These are phyloP conservation scores for Apiotrichum akiyoshidainum DNA, from an alignment of 1,284 basidiomycete genomes.

Conservation along the genomic window DNA sequence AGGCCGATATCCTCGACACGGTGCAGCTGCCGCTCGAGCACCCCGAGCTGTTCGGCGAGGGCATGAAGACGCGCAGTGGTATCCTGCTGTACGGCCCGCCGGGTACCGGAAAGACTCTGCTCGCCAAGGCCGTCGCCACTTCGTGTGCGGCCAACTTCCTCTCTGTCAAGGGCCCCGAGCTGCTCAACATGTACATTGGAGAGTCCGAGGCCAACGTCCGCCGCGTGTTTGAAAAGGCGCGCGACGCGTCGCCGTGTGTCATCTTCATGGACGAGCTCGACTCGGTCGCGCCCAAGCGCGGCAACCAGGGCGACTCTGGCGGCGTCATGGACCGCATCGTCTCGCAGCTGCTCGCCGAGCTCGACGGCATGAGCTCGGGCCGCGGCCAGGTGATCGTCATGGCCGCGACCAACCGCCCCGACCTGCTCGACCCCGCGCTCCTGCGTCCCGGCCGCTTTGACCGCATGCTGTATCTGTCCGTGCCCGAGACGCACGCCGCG, in stretches of 20 bases:
- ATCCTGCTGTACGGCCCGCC: slow-evolving; percentile 78
- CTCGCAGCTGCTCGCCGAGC: slow-evolving; percentile 88
- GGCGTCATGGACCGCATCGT: slow-evolving; percentile 99
- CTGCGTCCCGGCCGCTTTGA: slow-evolving; percentile 95
- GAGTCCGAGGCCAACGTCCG: slow-evolving; percentile 97
- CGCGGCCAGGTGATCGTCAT: slow-evolving; percentile 80
- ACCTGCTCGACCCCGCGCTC: slow-evolving; percentile 88
- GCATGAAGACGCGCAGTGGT: slow-evolving; percentile 83
- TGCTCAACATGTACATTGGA: slow-evolving; percentile 97
- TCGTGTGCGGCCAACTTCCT: slow-evolving; percentile 90
- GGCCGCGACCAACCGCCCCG: slow-evolving; percentile 95
- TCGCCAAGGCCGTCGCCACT: slow-evolving; percentile 74
- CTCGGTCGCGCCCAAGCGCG: slow-evolving; percentile 90
- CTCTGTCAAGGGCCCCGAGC: slow-evolving; percentile 94
- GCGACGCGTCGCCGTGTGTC: slow-evolving; percentile 85
- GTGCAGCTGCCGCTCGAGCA: slow-evolving; percentile 92
- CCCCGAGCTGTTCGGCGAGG: slow-evolving; percentile 88
- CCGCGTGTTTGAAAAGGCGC: slow-evolving; percentile 82
- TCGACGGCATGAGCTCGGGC: slow-evolving; percentile 80
- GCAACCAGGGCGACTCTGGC: slow-evolving; percentile 89
- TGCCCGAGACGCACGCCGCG: slow-evolving; percentile 81
- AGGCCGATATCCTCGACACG: slow-evolving; percentile 92
- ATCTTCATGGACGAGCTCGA: slow-evolving; percentile 99
- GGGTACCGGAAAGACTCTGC: slow-evolving; percentile 88
- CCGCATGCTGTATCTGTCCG: slow-evolving; percentile 90